Evolutionary conservation across 1,284 basidiomycete genomes (phyloP).

Genomic region (Cerioporus squamosus): DNA sequence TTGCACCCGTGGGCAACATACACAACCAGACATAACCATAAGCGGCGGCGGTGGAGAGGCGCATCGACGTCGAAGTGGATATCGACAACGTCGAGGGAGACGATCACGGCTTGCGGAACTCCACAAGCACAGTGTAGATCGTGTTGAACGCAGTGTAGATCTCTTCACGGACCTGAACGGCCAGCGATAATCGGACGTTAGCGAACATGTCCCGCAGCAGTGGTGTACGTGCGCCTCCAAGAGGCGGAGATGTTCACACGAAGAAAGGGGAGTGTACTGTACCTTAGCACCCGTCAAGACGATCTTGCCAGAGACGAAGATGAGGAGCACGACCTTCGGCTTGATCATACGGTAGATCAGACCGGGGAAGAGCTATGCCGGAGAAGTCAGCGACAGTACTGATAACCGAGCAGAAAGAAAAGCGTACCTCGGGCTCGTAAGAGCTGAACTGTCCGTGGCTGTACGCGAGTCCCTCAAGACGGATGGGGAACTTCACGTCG

Average conservation of each 20-base stretch:
- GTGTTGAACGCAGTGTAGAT: conserved; percentile 99
- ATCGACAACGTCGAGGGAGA: conserved; percentile 13
- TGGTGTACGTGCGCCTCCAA: conserved; percentile 16
- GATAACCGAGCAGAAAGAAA: background rate
- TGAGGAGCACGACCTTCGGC: conserved; percentile 97
- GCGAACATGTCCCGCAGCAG: conserved; percentile 26
- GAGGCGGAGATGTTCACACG: conserved; percentile 6
- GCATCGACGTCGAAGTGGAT: conserved; percentile 7
- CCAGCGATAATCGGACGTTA: conserved; percentile 42
- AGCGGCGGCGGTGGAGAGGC: conserved; percentile 16
- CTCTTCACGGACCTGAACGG: conserved; percentile 90
- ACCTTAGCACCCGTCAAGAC: conserved; percentile 99
- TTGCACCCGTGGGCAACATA: conserved; percentile 22
- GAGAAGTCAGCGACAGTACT: conserved; percentile 6
- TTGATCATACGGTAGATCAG: conserved; percentile 99
- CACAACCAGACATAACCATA: conserved; percentile 14
- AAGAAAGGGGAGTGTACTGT: conserved; percentile 36
- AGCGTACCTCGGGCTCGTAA: conserved; percentile 94
- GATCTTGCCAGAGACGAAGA: conserved; percentile 99
- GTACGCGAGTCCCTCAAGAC: conserved; percentile 97
- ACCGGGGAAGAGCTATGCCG: conserved; percentile 91
- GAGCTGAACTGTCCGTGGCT: conserved; percentile 98
- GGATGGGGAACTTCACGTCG: conserved; percentile 99
- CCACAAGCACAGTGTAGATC: conserved; percentile 94
- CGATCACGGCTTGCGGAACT: conserved; percentile 81